Base-by-base conservation (phyloP, 768 basidiomycete genomes). In the Leucosporidium yakuticum region DNA sequence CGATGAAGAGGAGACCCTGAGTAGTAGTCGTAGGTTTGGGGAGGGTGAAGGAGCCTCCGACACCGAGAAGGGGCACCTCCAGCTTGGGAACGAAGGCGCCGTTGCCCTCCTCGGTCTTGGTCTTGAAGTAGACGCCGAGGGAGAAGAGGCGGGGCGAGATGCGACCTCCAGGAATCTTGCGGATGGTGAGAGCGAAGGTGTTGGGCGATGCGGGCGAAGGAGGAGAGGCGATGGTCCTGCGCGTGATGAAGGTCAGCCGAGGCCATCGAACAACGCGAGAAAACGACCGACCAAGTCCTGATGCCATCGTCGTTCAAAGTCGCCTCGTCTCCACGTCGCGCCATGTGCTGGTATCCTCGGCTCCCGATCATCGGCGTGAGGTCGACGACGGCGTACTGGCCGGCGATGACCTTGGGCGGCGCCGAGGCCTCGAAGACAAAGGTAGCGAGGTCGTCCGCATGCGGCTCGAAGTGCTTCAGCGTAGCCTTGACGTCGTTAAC, bases 331-430 rank as follows among this genome's bases (percentile, higher is more conserved):
- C 65, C 32, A 34, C 31, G 49, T 62, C 69, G 23, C 49, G 53
- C 25, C 69, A 70, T 70, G 58, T 70, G 69, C 31, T 29, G 27
- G 48, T 70, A 70, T 1, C 66, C 66, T 6, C 44, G n/a, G 15
- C 58, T 19, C n/a, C 49, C 60, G 21, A 70, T 60, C 6, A 55
- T 29, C 5, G 36, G 39, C 29, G 56, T 29, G 39, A 60, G 39
- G 50, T 70, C 66, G 25, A 70, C 59, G 15, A 61, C 65, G 4
- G 59, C 69, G 61, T 65, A 70, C 58, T 70, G 69, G n/a, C 69
- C 69, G 0, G 69, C 51, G 36, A 57, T 60, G 56, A 25, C 44
- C 1, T 21, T 39, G 54, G 53, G 56, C 61, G 47, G 61, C 34
- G 25, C 62, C 25, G 17, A 27, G 14, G 32, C 25, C 44, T 27